Conservation (phyloP, 2,329 filamentous ascomycete species). For the Aspergillus candidus region DNA sequence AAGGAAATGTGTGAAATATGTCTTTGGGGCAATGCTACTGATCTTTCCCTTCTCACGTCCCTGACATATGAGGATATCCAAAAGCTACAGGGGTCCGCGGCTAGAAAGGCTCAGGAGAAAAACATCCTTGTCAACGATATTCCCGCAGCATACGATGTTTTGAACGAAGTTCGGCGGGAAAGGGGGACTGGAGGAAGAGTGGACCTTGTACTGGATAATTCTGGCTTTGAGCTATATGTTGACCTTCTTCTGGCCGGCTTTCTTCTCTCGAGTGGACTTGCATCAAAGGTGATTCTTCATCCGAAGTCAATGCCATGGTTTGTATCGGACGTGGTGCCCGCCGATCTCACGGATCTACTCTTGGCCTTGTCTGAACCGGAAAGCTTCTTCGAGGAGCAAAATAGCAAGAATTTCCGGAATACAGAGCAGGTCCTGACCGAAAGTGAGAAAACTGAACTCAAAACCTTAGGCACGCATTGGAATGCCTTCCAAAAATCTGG, state of each 20-base stretch:
- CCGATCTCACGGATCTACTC: slow-evolving; percentile 78
- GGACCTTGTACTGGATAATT: slow-evolving; percentile 94
- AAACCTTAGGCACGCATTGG: slow-evolving; percentile 79
- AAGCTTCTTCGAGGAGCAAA: slow-evolving; percentile 51
- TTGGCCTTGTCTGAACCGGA: slow-evolving; percentile 71
- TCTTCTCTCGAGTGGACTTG: slow-evolving; percentile 74
- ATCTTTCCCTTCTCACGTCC: slow-evolving; percentile 82
- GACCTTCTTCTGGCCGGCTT: slow-evolving; percentile 90
- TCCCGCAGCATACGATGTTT: slow-evolving; percentile 60
- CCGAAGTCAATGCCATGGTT: slow-evolving; percentile 98
- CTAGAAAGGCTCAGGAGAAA: slow-evolving; percentile 77
- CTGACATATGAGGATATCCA: slow-evolving; percentile 94
- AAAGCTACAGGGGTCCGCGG: slow-evolving; percentile 84
- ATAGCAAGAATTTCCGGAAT: too few relatives aligned
- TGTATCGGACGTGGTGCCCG: slow-evolving; percentile 86
- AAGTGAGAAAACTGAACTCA: slow-evolving; percentile 60
- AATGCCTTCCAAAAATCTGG: slow-evolving; percentile 73
- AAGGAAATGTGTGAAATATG: slow-evolving; percentile 93
- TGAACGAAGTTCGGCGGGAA: slow-evolving; percentile 59
- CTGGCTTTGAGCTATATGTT: slow-evolving; percentile 94
- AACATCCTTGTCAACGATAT: slow-evolving; percentile 92
- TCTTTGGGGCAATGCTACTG: slow-evolving; percentile 94
- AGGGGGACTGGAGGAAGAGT: slow-evolving; percentile 63
- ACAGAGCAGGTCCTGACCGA: slow-evolving; percentile 50
- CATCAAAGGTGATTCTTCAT: slow-evolving; percentile 80